Percentiles rank a stretch among this genome's conserved stretches.
These are phyloP conservation scores for Kalmusia sp. DNA, from an alignment of 2,329 filamentous ascomycete genomes.

Conservation along the genomic window DNA sequence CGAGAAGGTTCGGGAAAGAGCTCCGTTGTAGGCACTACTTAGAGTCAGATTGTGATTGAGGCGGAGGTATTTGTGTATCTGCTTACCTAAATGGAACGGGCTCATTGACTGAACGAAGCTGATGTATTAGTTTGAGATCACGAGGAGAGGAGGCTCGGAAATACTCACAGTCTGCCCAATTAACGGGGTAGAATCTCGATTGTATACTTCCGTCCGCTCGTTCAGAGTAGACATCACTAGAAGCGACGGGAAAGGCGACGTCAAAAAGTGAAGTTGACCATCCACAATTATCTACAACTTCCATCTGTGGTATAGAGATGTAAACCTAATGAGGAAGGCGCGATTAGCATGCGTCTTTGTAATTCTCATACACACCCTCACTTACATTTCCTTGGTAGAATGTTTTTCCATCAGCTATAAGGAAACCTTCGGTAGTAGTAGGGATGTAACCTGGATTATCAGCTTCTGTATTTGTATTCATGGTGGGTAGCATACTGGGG, in stretches of 20 bases:
- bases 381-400: constrained; percentile 6
- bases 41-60: too few relatives aligned
- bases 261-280: background rate
- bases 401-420: background rate
- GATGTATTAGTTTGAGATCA: background rate
- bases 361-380: background rate
- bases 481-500: background rate
- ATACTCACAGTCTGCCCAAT: constrained; percentile 5
- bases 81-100: background rate
- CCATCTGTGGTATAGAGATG: constrained; percentile 4
- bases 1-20: background rate
- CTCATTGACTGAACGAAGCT: background rate
- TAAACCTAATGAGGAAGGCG: background rate
- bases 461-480: background rate
- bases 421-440: constrained; percentile 6
- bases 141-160: background rate
- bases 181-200: background rate
- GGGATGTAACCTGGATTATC: background rate
- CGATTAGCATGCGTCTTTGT: background rate
- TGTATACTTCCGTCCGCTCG: background rate
- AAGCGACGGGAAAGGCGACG: constrained; percentile 3
- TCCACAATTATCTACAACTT: constrained; percentile 3
- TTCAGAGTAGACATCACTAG: background rate
- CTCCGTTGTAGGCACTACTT: background rate
- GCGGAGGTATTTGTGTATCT: too few relatives aligned